Evolutionary conservation across 1,284 basidiomycete genomes (phyloP), one percentile per base, ranked within the genome.

Genomic region (Puccinia triticina): DNA sequence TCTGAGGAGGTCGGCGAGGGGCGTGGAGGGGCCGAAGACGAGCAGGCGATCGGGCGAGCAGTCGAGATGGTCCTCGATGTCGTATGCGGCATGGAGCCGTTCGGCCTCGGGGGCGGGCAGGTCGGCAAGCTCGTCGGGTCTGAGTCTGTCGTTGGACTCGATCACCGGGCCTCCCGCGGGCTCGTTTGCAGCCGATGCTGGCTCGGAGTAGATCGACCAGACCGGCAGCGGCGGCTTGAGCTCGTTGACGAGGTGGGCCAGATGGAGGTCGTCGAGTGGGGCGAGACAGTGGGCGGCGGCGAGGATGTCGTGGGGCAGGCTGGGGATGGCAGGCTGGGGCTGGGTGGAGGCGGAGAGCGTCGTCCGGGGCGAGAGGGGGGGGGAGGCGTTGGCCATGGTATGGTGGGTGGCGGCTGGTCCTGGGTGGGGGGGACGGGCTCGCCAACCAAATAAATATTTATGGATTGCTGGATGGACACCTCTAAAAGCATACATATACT

Each of bases 11-110:
- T 76, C 59, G 29, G n/a, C 32, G 18, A 82, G 11, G 1, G 80
- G 72, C 2, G 80, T 67, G 18, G 72, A 32, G 12, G 80, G 80
- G 48, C 61, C 46, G 48, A n/a, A 82, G 64, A 76, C 80, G 12
- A 82, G 48, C 48, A 82, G 43, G 10, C 73, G 29, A 69, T 82
- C 40, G 8, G 72, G 72, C n/a, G 32, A 55, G 2, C n/a, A 57
- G 37, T 82, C 73, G 8, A 82, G 64, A 76, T 82, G 64, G 55
- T 82, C 80, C 73, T 82, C 80, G 46, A 82, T 82, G 37, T 82
- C 73, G 53, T 82, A 82, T 2, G 80, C 64, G 16, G 73, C 80
- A 76, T 82, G 80, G 0, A 82, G 48, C 4, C 73, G 72, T 69
- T 82, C 80, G 7, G 80, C 80, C 34, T 67, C 57, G 18, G 57